These are phyloP conservation scores for Ceratobasidium sp. DNA, from an alignment of 1,284 basidiomycete genomes.

Conservation along the genomic window DNA sequence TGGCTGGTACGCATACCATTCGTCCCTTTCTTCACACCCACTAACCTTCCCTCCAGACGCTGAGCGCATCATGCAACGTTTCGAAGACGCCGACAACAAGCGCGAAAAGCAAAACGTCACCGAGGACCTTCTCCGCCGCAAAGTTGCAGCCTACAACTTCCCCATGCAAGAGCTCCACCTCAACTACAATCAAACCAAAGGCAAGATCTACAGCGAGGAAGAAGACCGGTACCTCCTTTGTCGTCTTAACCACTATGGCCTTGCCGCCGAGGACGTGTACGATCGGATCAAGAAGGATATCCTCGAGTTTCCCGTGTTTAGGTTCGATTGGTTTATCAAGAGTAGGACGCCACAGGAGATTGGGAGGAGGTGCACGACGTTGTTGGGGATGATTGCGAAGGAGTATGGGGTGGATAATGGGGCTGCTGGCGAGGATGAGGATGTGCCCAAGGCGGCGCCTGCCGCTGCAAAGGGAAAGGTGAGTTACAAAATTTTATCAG, in stretches of 20 bases:
- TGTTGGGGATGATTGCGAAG: constrained; percentile 92
- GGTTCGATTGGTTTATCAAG: constrained; percentile 99
- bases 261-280: constrained; percentile 92
- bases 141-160: constrained; percentile 82
- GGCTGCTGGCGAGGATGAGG: constrained; percentile 65
- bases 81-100: constrained; percentile 86
- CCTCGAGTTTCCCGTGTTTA: constrained; percentile 94
- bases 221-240: constrained; percentile 97
- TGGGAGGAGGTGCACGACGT: constrained; percentile 87
- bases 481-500: constrained; percentile 15
- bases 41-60: constrained; percentile 62
- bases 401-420: constrained; percentile 71
- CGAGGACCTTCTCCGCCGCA: constrained; percentile 78
- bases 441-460: constrained; percentile 51
- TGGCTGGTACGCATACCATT: constrained; percentile 68
- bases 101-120: constrained; percentile 87
- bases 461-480: constrained; percentile 53
- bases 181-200: constrained; percentile 93
- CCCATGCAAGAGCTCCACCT: constrained; percentile 97
- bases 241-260: constrained; percentile 90
- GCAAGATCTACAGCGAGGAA: constrained; percentile 95
- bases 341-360: constrained; percentile 92
- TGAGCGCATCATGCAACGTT: constrained; percentile 82
- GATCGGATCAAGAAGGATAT: constrained; percentile 98
- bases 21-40: not conserved